phyloP scores from a whole-genome alignment of 306 rosid species.

The Betula pendula region DNA sequence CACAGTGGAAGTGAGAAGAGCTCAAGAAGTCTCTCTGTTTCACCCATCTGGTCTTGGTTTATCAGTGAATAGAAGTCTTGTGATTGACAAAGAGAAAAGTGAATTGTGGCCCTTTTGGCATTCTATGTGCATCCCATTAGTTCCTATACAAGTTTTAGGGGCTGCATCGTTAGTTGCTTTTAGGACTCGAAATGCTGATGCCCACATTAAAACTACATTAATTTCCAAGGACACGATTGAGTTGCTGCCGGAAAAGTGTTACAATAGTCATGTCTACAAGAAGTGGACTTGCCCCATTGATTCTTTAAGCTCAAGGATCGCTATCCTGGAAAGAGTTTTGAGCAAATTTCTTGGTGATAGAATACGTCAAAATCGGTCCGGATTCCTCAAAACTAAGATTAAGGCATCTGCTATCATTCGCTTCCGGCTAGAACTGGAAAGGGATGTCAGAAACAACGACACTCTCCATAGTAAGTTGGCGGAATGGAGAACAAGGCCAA shows the following conservation, averaged over 20 bases:
- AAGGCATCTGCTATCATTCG: constrained; percentile 56
- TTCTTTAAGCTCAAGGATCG: constrained; percentile 53
- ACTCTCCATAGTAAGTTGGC: constrained; percentile 31
- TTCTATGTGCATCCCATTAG: constrained; percentile 56
- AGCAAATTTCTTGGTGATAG: constrained; percentile 49
- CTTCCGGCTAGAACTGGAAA: constrained; percentile 72
- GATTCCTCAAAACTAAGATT: constrained; percentile 64
- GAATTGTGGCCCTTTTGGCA: constrained; percentile 54
- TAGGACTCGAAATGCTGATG: constrained; percentile 55
- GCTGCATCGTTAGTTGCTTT: constrained; percentile 65
- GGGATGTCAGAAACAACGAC: constrained; percentile 33
- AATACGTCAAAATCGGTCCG: constrained; percentile 44
- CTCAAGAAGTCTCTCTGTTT: constrained; percentile 63
- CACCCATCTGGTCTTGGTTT: constrained; percentile 49
- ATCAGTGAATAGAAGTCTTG: constrained; percentile 41
- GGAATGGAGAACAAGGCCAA: constrained; percentile 78
- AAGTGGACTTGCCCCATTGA: constrained; percentile 52
- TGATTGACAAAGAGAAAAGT: constrained; percentile 29
- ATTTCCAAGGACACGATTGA: constrained; percentile 64
- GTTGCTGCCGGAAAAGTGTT: constrained; percentile 85
- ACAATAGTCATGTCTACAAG: constrained; percentile 32
- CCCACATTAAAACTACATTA: constrained; percentile 38
- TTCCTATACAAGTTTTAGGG: constrained; percentile 66
- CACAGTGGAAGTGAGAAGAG: constrained; percentile 70
- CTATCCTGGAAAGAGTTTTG: constrained; percentile 56